A percentile compares a stretch with the other conserved stretches of the same genome.
Conservation (phyloP, 108 stramenopile species). For the Cylindrotheca fusiformis region DNA sequence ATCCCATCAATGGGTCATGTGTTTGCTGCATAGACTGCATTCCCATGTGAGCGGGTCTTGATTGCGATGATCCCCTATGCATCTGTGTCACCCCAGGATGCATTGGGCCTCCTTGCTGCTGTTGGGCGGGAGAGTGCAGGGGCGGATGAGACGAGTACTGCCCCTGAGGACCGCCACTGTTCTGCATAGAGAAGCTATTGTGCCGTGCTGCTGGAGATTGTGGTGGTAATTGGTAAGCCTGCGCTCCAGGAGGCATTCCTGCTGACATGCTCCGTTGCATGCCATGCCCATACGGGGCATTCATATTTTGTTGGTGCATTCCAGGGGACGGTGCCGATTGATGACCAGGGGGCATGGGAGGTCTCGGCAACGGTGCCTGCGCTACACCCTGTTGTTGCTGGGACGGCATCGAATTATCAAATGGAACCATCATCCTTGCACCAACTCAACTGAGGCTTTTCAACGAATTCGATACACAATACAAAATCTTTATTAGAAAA, state of each 20-base stretch:
- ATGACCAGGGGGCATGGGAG: slow-evolving; percentile 58
- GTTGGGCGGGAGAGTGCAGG: slow-evolving; percentile 41
- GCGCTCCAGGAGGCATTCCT: slow-evolving; percentile 36
- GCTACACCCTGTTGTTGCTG: slow-evolving; percentile 47
- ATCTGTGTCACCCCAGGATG: slow-evolving; percentile 53
- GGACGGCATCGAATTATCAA: slow-evolving; percentile 48
- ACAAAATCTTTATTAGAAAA: no score
- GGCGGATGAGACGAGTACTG: slow-evolving; percentile 37
- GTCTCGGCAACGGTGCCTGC: slow-evolving; percentile 33
- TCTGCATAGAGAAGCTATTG: slow-evolving; percentile 34
- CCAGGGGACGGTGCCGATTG: slow-evolving; percentile 27
- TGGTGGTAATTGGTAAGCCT: slow-evolving; percentile 36
- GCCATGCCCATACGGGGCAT: slow-evolving; percentile 24
- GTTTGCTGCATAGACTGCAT: slow-evolving; percentile 36
- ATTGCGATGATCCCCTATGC: slow-evolving; percentile 36
- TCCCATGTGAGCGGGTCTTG: slow-evolving; percentile 25
- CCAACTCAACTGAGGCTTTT: no score
- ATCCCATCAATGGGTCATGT: slow-evolving; percentile 36
- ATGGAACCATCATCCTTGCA: slow-evolving; percentile 55
- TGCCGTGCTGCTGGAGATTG: slow-evolving; percentile 34
- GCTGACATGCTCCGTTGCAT: slow-evolving; percentile 29
- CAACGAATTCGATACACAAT: no score
- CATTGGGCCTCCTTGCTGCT: slow-evolving; percentile 25
- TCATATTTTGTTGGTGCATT: slow-evolving; percentile 57
- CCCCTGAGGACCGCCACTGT: slow-evolving; percentile 22